Base-by-base conservation (phyloP, 805 yeast species). In the Lipomyces yamanashiensis region DNA sequence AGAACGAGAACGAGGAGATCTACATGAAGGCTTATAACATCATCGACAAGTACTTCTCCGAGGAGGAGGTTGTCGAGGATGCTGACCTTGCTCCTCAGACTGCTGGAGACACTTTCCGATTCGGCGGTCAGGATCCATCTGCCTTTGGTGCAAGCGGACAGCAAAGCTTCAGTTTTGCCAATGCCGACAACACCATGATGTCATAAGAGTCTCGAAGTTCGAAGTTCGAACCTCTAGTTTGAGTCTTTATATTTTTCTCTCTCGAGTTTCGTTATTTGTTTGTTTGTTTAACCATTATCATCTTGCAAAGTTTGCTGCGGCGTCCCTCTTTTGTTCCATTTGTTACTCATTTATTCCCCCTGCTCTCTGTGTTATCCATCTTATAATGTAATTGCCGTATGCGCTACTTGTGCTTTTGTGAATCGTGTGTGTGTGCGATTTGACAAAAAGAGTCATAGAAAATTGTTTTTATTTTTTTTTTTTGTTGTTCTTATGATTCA, bases 11-110 rank as follows among this genome's bases (percentile, higher is more conserved):
- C 78, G 96, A 93, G 75, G 90, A 88, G 74, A 90, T 95, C 74
- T 95, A 95, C 78, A 85, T 89, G 75, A 92, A 92, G 80, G 96
- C 98, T 40, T 95, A 84, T 80, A 81, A 81, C 70, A 90, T 95
- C 74, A 92, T 95, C 77, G 96, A 90, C 74, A 90, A 89, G 71
- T 95, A 91, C 79, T 95, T 95, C 79, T 82, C 88, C 59, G 96
- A 87, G 60, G 96, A 89, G 55, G 97, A 89, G 52, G 86, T 79
- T 55, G 82, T 78, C 48, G 96, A 83, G 54, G 84, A 80, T 58
- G 74, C 85, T 60, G 78, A 77, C 43, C 80, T 85, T 64, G 96
- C 89, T 72, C 89, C 87, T 47, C 81, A 90, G 78, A 89, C 87
- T 67, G 84, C 86, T 64, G 96, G 96, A 49, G 91, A 89, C 71